Evolutionary conservation across 805 yeast genomes (phyloP).

Genomic region (Metschnikowia kofuensis): DNA sequence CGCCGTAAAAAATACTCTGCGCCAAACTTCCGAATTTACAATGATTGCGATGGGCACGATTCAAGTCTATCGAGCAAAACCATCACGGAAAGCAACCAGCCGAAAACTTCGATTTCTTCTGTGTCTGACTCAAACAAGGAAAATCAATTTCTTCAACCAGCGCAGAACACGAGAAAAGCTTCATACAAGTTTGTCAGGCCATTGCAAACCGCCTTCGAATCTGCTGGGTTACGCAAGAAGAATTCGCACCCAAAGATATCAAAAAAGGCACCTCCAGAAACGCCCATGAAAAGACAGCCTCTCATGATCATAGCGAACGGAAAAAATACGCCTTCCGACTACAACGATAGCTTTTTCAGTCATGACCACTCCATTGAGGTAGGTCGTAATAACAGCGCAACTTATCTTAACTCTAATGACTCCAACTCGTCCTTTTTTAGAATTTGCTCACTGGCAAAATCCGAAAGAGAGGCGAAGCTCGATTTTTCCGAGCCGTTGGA

Average conservation of each 20-base stretch:
- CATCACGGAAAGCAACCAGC: not conserved
- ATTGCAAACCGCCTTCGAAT: constrained; percentile 76
- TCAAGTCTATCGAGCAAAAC: not conserved
- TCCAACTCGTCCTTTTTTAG: constrained; percentile 34
- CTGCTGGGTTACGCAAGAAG: constrained; percentile 67
- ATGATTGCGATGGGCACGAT: constrained; percentile 10
- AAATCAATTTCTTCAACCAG: constrained; percentile 17
- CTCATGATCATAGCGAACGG: constrained; percentile 30
- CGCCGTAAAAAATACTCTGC: constrained; percentile 10
- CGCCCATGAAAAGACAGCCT: constrained; percentile 44
- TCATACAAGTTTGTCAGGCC: constrained; percentile 74
- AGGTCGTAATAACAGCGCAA: constrained; percentile 29
- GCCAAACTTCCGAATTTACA: constrained; percentile 13
- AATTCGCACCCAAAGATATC: constrained; percentile 23
- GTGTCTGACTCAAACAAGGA: constrained; percentile 34
- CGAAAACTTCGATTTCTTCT: constrained; percentile 1
- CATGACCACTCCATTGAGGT: constrained; percentile 33
- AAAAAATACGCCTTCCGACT: constrained; percentile 10
- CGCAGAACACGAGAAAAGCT: constrained; percentile 16
- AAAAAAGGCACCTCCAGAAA: constrained; percentile 40
- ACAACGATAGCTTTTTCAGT: constrained; percentile 13
- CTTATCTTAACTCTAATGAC: constrained; percentile 27
- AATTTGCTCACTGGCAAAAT: constrained; percentile 20
- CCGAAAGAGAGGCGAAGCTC: constrained; percentile 18
- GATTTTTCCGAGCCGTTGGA: constrained; percentile 19